A percentile compares a stretch with the other conserved stretches of the same genome.
phyloP scores from a whole-genome alignment of 768 basidiomycete genomes.

The Amanita polypyramis region DNA sequence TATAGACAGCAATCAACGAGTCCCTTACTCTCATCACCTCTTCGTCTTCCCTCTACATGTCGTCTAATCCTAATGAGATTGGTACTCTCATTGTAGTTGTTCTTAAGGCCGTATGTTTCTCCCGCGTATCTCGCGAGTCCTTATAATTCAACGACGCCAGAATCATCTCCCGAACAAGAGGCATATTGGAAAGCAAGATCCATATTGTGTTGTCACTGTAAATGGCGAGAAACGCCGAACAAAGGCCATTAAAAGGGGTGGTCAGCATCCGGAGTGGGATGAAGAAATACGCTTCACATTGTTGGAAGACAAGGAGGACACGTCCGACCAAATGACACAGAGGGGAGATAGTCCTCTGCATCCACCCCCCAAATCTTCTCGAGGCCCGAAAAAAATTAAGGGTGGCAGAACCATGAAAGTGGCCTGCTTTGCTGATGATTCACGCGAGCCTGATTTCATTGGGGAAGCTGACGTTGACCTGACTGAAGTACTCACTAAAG shows the following conservation, averaged over 20 bases:
- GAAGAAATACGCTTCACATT: conserved; percentile 93
- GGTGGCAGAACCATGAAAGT: conserved; percentile 71
- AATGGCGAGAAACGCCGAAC: conserved; percentile 82
- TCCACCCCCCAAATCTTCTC: conserved; percentile 53
- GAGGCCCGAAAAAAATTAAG: conserved; percentile 40
- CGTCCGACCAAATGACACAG: conserved; percentile 30
- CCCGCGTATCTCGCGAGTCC: conserved; percentile 10
- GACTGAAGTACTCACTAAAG: conserved; percentile 83
- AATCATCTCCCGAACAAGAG: conserved; percentile 85
- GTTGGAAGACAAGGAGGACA: conserved; percentile 60
- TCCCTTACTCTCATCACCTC: neutral
- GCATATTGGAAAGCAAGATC: conserved; percentile 95
- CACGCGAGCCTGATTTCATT: conserved; percentile 90
- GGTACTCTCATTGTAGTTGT: conserved; percentile 93
- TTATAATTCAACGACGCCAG: conserved; percentile 27
- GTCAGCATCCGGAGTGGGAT: conserved; percentile 99
- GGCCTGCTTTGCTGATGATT: conserved; percentile 90
- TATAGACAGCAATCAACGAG: conserved; percentile 7
- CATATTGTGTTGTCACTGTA: conserved; percentile 75
- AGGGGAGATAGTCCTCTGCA: conserved; percentile 48
- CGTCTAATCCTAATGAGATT: conserved; percentile 59
- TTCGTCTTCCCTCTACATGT: conserved; percentile 29
- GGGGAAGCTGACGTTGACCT: conserved; percentile 87
- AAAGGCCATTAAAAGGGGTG: conserved; percentile 90
- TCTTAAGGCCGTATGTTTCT: conserved; percentile 74